phyloP scores from a whole-genome alignment of 129 eudicot genomes.

The Solidago caesia region DNA sequence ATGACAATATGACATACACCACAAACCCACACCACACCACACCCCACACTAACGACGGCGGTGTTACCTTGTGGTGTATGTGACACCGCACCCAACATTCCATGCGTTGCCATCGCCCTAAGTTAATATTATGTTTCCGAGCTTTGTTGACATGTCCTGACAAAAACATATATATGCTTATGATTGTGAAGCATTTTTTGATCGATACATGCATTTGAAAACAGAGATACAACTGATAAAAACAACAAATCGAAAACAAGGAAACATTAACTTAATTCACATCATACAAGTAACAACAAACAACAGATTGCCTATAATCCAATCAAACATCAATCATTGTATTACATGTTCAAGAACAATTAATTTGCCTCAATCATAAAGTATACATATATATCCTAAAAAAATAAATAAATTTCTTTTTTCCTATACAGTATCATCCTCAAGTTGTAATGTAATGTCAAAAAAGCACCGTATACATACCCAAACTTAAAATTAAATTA shows the following conservation, averaged over 20 bases:
- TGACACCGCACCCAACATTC: too few relatives aligned
- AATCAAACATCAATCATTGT: conserved; percentile 7
- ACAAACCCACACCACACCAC: too few relatives aligned
- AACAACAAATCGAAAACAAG: not conserved
- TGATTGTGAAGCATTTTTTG: not conserved
- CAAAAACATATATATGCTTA: not conserved
- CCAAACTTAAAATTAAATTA: conserved; percentile 8
- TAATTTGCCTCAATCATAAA: conserved; percentile 16
- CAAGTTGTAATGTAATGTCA: conserved; percentile 21
- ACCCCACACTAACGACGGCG: too few relatives aligned
- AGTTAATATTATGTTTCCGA: too few relatives aligned
- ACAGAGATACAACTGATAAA: not conserved
- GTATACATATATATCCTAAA: conserved; percentile 14
- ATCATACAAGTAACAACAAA: not conserved
- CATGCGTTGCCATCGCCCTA: too few relatives aligned
- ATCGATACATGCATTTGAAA: not conserved
- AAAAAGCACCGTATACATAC: conserved; percentile 20
- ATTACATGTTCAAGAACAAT: conserved; percentile 21
- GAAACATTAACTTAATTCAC: not conserved
- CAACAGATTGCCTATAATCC: not conserved
- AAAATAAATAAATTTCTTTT: conserved; percentile 15
- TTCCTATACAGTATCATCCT: conserved; percentile 32
- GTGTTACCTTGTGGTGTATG: too few relatives aligned
- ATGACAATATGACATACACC: too few relatives aligned
- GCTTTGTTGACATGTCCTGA: not conserved